phyloP scores from a whole-genome alignment of 768 basidiomycete genomes.

The Rhizopogon rudus region DNA sequence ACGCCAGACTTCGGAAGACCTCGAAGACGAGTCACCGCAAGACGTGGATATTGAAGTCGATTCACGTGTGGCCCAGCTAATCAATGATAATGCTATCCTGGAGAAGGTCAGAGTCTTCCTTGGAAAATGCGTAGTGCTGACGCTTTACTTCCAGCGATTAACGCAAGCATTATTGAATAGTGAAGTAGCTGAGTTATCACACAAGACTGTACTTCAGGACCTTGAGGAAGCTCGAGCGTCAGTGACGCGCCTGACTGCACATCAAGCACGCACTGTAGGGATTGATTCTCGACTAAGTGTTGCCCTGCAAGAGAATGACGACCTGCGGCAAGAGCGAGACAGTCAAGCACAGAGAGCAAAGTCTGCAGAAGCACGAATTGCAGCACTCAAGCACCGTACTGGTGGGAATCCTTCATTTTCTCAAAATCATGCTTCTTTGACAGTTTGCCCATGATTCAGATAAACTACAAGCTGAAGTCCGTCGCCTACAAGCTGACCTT shows the following conservation, averaged over 20 bases:
- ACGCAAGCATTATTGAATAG: conserved; percentile 76
- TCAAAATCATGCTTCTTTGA: not conserved
- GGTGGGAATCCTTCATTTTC: conserved; percentile 32
- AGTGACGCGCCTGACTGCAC: conserved; percentile 62
- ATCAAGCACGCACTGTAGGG: conserved; percentile 65
- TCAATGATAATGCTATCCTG: conserved; percentile 55
- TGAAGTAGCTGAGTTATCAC: conserved; percentile 77
- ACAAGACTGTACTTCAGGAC: conserved; percentile 67
- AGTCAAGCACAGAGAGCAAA: conserved; percentile 62
- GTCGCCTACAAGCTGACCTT: conserved; percentile 56
- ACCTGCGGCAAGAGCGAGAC: conserved; percentile 79
- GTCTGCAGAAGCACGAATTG: conserved; percentile 61
- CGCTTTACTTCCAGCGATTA: conserved; percentile 48
- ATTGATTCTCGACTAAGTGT: conserved; percentile 62
- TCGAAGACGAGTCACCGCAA: conserved; percentile 4
- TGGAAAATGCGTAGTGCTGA: not conserved
- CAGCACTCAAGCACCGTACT: conserved; percentile 61
- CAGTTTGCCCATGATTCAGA: conserved; percentile 32
- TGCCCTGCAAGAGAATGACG: conserved; percentile 74
- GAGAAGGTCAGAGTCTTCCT: conserved; percentile 32
- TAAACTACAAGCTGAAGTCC: conserved; percentile 65
- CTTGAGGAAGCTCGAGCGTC: conserved; percentile 67
- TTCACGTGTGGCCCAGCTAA: conserved; percentile 28
- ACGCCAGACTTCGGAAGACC: conserved; percentile 11
- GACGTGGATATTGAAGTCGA: conserved; percentile 23